Percentiles rank a stretch among this genome's conserved stretches.
Evolutionary conservation across 2,329 filamentous ascomycete species (phyloP).

Genomic region (Arthrobotrys sphaeroides): DNA sequence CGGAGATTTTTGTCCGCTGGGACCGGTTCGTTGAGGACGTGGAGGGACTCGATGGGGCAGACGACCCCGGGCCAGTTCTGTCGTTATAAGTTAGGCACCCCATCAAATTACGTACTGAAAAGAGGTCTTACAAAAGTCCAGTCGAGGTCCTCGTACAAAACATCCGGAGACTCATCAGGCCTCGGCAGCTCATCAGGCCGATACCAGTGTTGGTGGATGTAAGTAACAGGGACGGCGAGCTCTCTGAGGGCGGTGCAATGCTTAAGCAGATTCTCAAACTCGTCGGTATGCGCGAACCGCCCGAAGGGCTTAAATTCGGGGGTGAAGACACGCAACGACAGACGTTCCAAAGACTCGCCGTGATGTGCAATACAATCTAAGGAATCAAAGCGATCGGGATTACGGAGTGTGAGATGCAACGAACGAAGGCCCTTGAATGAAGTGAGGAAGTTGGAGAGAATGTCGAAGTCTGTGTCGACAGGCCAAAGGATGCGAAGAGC

Average conservation of each 20-base stretch:
- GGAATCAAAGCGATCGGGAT: constrained; percentile 30
- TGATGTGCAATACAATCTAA: constrained; percentile 42
- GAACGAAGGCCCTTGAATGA: constrained; percentile 46
- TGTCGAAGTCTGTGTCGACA: constrained; percentile 33
- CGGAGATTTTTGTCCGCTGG: constrained; percentile 24
- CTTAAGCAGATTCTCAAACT: constrained; percentile 30
- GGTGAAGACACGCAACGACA: constrained; percentile 39
- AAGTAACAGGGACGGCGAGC: constrained; percentile 30
- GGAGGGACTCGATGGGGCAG: constrained; percentile 35
- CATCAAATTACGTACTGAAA: no score
- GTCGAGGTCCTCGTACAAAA: constrained; percentile 23
- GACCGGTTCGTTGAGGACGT: constrained; percentile 46
- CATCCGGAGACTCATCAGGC: not conserved
- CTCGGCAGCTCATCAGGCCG: not conserved
- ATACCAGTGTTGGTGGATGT: constrained; percentile 34
- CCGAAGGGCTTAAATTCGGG: constrained; percentile 35
- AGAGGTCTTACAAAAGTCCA: constrained; percentile 42
- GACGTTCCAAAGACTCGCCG: constrained; percentile 28
- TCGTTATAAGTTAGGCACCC: no score
- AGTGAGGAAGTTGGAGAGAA: constrained; percentile 24
- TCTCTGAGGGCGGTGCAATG: constrained; percentile 38
- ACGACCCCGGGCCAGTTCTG: constrained; percentile 39
- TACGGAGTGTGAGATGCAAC: constrained; percentile 33
- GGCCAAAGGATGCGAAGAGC: constrained; percentile 47
- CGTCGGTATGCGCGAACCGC: constrained; percentile 13